phyloP scores from a whole-genome alignment of 305 asterid genomes.

The Ilex paraguariensis region DNA sequence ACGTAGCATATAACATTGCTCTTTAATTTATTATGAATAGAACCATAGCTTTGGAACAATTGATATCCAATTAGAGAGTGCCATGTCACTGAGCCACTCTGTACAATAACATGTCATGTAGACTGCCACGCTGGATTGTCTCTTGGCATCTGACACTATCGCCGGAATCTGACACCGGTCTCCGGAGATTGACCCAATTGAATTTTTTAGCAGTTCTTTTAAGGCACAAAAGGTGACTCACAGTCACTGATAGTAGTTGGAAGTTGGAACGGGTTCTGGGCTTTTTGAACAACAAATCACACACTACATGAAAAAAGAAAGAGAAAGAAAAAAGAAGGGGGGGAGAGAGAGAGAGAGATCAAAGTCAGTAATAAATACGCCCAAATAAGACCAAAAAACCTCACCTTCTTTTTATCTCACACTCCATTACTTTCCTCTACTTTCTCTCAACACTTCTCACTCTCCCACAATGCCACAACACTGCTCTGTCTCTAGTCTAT shows the following conservation, averaged over 20 bases:
- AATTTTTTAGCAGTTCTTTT: background rate
- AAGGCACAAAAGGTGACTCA: background rate
- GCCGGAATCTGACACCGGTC: background rate
- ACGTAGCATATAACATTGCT: too few species aligned
- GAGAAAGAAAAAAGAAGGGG: background rate
- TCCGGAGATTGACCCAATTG: background rate
- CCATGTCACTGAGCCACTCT: too few species aligned
- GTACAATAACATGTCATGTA: too few species aligned
- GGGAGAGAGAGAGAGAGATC: too few species aligned
- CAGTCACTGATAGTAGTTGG: background rate
- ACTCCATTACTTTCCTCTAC: conserved; percentile 41
- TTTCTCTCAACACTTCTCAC: conserved; percentile 15
- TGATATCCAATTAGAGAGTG: too few species aligned
- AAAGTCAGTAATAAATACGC: background rate
- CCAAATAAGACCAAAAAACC: conserved; percentile 33
- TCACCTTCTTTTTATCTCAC: conserved; percentile 29
- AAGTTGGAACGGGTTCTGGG: conserved; percentile 6
- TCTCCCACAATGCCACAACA: conserved; percentile 37
- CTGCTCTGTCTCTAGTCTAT: conserved; percentile 31
- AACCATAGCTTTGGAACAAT: too few species aligned
- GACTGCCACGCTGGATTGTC: background rate
- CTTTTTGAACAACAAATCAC: background rate
- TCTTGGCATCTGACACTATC: background rate
- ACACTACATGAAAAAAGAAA: background rate
- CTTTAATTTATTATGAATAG: too few species aligned